These are phyloP conservation scores for Chrysanthemum seticuspe DNA, from an alignment of 129 eudicot genomes.

Conservation along the genomic window DNA sequence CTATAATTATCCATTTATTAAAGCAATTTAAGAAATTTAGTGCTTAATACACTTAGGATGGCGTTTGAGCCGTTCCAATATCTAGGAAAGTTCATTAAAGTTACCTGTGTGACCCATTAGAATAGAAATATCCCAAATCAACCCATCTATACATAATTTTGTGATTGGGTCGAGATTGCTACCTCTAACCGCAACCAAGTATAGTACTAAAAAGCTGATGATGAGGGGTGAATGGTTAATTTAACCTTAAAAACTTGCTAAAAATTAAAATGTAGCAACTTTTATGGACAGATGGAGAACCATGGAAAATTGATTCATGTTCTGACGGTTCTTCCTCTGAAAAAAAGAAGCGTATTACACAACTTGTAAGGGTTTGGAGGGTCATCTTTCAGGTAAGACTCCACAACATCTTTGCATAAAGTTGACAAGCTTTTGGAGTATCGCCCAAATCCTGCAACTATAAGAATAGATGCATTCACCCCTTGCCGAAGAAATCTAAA, in stretches of 20 bases:
- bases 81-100: too few relatives aligned
- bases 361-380: conserved; percentile 59
- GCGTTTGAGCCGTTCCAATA: too few relatives aligned
- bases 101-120: not conserved
- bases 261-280: conserved; percentile 13
- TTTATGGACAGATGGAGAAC: conserved; percentile 17
- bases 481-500: conserved; percentile 67
- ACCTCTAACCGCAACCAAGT: too few relatives aligned
- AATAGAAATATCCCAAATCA: too few relatives aligned
- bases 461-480: conserved; percentile 73
- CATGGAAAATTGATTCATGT: conserved; percentile 26
- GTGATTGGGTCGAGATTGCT: too few relatives aligned
- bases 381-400: conserved; percentile 59
- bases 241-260: not conserved
- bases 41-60: too few relatives aligned
- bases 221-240: too few relatives aligned
- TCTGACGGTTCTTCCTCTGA: conserved; percentile 85
- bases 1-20: too few relatives aligned
- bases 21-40: too few relatives aligned
- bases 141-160: not conserved
- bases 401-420: conserved; percentile 77
- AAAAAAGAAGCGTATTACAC: conserved; percentile 72
- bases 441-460: conserved; percentile 90
- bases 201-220: too few relatives aligned
- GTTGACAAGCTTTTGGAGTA: conserved; percentile 50